These are phyloP conservation scores for Candida tropicalis DNA, from an alignment of 1,139 yeast genomes.

Conservation along the genomic window DNA sequence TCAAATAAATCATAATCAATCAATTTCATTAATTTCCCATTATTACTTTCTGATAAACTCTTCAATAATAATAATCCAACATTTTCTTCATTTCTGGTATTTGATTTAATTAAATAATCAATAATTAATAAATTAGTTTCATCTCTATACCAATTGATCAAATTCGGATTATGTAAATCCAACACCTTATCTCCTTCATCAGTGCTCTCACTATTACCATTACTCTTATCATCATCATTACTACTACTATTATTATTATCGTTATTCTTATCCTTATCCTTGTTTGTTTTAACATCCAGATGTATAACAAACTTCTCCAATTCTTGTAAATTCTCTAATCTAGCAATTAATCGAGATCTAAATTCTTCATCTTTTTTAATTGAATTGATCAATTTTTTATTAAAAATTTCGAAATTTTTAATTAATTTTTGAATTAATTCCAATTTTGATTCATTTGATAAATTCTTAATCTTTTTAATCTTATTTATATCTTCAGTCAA, in stretches of 20 bases:
- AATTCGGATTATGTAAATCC: slow-evolving; percentile 42
- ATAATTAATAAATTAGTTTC: slow-evolving; percentile 61
- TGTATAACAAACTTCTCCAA: slow-evolving; percentile 24
- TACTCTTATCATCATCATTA: background rate
- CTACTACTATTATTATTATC: slow-evolving; percentile 12
- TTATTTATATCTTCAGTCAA: slow-evolving; percentile 40
- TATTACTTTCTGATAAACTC: slow-evolving; percentile 30
- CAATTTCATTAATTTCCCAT: slow-evolving; percentile 44
- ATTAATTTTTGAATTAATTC: slow-evolving; percentile 43
- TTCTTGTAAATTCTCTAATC: slow-evolving; percentile 45
- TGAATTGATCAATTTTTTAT: slow-evolving; percentile 42
- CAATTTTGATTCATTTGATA: slow-evolving; percentile 28
- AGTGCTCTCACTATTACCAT: background rate
- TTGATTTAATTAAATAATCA: slow-evolving; percentile 58
- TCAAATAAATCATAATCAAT: slow-evolving; percentile 61
- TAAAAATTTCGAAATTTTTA: slow-evolving; percentile 48
- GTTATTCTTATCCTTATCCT: slow-evolving; percentile 6
- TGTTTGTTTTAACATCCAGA: too few species aligned
- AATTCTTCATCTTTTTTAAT: slow-evolving; percentile 53
- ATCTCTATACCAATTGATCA: slow-evolving; percentile 61
- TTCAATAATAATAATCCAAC: slow-evolving; percentile 47
- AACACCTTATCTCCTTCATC: slow-evolving; percentile 20
- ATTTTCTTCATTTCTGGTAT: slow-evolving; percentile 33
- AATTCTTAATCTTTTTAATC: slow-evolving; percentile 30
- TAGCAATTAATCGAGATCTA: slow-evolving; percentile 45